Evolutionary conservation across 2,329 filamentous ascomycete species (phyloP).

Genomic region (Fusarium pseudograminearum): DNA sequence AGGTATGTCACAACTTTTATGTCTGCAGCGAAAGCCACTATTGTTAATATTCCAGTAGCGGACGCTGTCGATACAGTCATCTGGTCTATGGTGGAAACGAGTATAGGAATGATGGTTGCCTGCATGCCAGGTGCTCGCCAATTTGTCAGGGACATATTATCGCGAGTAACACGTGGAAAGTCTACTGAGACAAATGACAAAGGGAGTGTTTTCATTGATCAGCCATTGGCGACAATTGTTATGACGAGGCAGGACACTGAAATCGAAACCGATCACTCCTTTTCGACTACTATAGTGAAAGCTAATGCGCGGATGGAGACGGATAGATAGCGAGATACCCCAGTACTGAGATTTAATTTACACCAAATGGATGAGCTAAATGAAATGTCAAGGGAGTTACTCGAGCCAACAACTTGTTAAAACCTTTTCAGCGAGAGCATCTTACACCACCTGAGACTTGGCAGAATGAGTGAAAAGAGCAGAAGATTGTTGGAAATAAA

Average conservation of each 20-base stretch:
- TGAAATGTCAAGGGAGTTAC: too few species aligned
- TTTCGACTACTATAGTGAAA: neutral
- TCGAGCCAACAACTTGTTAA: too few species aligned
- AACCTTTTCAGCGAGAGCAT: too few species aligned
- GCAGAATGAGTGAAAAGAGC: too few species aligned
- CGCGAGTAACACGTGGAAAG: rapidly evolving
- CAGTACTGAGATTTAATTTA: neutral
- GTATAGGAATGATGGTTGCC: slow-evolving; percentile 20
- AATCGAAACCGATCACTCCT: neutral
- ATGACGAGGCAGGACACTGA: neutral
- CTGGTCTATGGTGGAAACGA: slow-evolving; percentile 9
- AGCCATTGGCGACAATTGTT: neutral
- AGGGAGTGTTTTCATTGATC: neutral
- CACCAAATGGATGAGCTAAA: rapidly evolving
- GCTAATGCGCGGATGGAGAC: neutral
- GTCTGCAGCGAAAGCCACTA: rapidly evolving
- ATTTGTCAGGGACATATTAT: neutral
- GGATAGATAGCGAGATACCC: neutral
- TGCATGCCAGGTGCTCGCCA: slow-evolving; percentile 24
- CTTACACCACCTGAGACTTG: too few species aligned
- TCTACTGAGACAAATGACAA: rapidly evolving
- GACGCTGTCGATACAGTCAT: neutral
- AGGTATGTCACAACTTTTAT: rapidly evolving
- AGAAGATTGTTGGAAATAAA: too few species aligned
- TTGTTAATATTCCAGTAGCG: neutral